Evolutionary conservation across 345 rosid species (phyloP), one percentile per base, ranked within the genome.

Genomic region (Citrus unshiu): DNA sequence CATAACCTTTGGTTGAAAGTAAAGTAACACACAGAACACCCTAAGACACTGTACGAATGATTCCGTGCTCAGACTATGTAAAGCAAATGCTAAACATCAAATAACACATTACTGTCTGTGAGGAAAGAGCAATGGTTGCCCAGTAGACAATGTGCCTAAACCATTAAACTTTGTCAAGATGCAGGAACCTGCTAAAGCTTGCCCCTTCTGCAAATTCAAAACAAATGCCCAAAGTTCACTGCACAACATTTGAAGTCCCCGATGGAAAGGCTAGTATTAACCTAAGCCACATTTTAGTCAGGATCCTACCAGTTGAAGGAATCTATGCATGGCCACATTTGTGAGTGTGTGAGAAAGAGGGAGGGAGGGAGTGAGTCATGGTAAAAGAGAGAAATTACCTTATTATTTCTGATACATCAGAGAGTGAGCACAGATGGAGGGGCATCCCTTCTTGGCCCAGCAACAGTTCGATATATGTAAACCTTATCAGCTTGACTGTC

Each of bases 391-490:
- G 68, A 69, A 61, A 46, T 40, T 64, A 86, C 85, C 75, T 67
- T 12, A 62, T 25, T 43, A 62, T 75, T 77, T 59, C 72, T 69
- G 37, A 66, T 22, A 73, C 73, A 70, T 77, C 85, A 89, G 68
- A 91, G 85, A 72, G 89, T 89, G 68, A 84, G 86, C 32, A 91
- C 92, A 73, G 88, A 88, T 9, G 92, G 85, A 4, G 94, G 94
- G 66, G 94, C 90, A 78, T 91, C 94, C 80, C 85, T 85, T 80
- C 94, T 82, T 22, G 92, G 91, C 74, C 94, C 94, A 6, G 90
- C 92, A 83, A 91, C 86, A 24, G 94, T 82, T 7, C 94, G 91
- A 73, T 91, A 91, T 43, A 89, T 85, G 49, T 89, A 91, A 19
- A 91, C 92, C 81, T 88, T 89, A 77, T 88, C 87, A 35, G 87